A percentile compares a stretch with the other conserved stretches of the same genome.
These are phyloP conservation scores for Cytidiella melzeri DNA, from an alignment of 768 basidiomycete genomes.

Conservation along the genomic window DNA sequence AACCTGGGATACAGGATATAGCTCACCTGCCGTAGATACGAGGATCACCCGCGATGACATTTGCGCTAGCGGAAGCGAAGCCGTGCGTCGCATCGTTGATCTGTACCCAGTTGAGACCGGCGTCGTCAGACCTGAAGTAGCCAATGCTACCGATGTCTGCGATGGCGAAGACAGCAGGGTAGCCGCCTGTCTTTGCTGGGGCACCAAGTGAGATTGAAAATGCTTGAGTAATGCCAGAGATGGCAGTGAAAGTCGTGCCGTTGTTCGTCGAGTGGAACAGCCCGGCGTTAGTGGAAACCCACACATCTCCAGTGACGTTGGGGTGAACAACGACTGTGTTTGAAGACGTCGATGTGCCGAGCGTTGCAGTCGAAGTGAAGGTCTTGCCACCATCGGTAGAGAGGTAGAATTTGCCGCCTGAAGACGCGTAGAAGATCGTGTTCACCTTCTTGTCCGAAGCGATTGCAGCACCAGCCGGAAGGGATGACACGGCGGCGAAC, in stretches of 20 bases:
- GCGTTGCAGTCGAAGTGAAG: constrained; percentile 35
- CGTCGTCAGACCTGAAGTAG: constrained; percentile 52
- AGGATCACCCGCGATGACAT: constrained; percentile 45
- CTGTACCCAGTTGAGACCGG: constrained; percentile 50
- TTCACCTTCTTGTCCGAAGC: constrained; percentile 59
- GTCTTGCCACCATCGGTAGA: constrained; percentile 53
- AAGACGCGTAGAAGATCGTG: constrained; percentile 54
- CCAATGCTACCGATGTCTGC: constrained; percentile 45
- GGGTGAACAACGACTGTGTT: constrained; percentile 51
- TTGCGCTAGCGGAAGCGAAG: constrained; percentile 45
- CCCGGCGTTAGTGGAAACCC: constrained; percentile 54
- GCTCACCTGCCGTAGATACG: constrained; percentile 49
- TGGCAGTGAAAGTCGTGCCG: constrained; percentile 41
- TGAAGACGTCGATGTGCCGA: constrained; percentile 44
- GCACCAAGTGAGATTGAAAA: constrained; percentile 58
- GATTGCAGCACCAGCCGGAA: constrained; percentile 49
- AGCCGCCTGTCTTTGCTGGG: constrained; percentile 39
- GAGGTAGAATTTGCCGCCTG: constrained; percentile 51
- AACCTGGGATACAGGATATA: neutral
- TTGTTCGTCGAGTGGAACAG: constrained; percentile 53
- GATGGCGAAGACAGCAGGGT: constrained; percentile 51
- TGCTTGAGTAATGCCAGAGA: constrained; percentile 39
- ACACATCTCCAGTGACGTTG: constrained; percentile 50
- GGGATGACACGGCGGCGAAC: constrained; percentile 44
- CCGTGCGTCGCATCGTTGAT: constrained; percentile 55